Conservation (phyloP, 768 basidiomycete species). For the Amanita fuliginea region DNA sequence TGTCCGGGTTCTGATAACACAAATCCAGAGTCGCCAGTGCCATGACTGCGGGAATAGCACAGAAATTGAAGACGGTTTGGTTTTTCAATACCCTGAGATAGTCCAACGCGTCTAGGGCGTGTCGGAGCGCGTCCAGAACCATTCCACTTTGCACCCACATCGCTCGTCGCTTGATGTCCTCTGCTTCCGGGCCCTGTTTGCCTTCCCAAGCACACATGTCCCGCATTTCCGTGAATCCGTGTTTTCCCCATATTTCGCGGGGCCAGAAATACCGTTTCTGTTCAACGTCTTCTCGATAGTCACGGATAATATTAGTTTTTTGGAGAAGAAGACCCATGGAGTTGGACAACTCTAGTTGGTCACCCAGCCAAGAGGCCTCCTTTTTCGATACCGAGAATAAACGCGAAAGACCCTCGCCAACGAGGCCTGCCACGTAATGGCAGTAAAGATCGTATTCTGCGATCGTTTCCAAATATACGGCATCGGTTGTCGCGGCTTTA, state of each 20-base stretch:
- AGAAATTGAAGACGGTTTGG: constrained; percentile 93
- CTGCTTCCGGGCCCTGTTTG: constrained; percentile 33
- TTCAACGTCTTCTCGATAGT: constrained; percentile 86
- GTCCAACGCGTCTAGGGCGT: constrained; percentile 79
- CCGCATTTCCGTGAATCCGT: constrained; percentile 62
- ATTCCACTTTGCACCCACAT: constrained; percentile 80
- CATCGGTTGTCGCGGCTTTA: constrained; percentile 60
- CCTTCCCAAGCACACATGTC: constrained; percentile 36
- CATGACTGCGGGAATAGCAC: constrained; percentile 91
- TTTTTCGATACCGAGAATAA: constrained; percentile 81
- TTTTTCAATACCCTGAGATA: constrained; percentile 81
- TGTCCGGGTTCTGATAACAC: constrained; percentile 87
- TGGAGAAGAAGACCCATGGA: constrained; percentile 94
- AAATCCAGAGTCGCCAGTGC: constrained; percentile 87
- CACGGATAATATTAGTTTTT: constrained; percentile 97
- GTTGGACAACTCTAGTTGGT: constrained; percentile 83
- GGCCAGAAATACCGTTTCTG: constrained; percentile 91
- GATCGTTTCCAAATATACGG: constrained; percentile 61
- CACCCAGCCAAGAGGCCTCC: constrained; percentile 61
- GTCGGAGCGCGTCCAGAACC: constrained; percentile 79
- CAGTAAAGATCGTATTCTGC: constrained; percentile 95
- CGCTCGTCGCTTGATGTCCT: constrained; percentile 35
- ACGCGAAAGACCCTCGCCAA: constrained; percentile 89
- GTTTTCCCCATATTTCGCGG: constrained; percentile 77
- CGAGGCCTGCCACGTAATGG: constrained; percentile 96